Percentiles rank a stretch among this genome's conserved stretches.
These are phyloP conservation scores for Ceriops tagal DNA, from an alignment of 345 rosid species.

Conservation along the genomic window DNA sequence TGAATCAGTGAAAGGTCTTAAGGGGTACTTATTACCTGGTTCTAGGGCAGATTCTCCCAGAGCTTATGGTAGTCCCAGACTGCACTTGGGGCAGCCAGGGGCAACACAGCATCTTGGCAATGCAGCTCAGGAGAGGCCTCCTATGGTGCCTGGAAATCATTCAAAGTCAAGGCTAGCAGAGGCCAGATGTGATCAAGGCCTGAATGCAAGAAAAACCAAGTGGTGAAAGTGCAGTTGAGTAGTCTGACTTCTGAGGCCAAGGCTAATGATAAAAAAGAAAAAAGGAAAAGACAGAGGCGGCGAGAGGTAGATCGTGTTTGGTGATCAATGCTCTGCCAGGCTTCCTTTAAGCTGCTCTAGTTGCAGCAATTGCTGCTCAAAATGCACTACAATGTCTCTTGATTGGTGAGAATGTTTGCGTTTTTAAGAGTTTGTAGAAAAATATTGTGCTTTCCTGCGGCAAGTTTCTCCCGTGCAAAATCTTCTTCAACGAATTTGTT, in stretches of 20 bases:
- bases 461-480: neutral
- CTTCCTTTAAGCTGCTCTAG: neutral
- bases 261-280: constrained; percentile 2
- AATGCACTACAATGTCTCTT: neutral
- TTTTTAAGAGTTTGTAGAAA: neutral
- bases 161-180: constrained; percentile 63
- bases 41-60: constrained; percentile 47
- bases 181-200: constrained; percentile 40
- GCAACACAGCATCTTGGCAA: constrained; percentile 27
- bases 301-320: neutral
- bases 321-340: neutral
- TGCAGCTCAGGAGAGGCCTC: constrained; percentile 52
- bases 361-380: neutral
- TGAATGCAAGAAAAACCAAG: constrained; percentile 55
- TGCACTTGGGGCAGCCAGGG: constrained; percentile 25
- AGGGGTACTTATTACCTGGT: constrained; percentile 56
- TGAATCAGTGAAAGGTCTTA: constrained; percentile 56
- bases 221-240: constrained; percentile 33
- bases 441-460: neutral
- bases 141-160: constrained; percentile 43
- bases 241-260: neutral
- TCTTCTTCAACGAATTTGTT: no score
- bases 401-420: neutral
- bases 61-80: constrained; percentile 47
- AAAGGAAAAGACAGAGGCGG: neutral